Evolutionary conservation across 495 filamentous ascomycete species (phyloP).

Genomic region (Aspergillus leporis): DNA sequence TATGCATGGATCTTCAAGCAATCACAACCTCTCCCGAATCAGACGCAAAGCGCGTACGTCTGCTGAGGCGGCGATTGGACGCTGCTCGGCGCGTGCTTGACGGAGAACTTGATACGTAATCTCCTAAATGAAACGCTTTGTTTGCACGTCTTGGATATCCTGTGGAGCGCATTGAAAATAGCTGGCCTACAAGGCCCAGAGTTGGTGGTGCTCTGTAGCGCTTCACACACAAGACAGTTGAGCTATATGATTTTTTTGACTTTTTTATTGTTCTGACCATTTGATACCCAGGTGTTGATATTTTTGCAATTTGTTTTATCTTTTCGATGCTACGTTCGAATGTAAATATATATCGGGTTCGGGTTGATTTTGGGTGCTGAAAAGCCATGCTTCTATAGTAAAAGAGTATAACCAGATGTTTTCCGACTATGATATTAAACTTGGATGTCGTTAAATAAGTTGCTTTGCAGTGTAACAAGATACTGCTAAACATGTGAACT

Average conservation of each 20-base stretch:
- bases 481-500: too few species aligned
- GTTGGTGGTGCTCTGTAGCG: slow-evolving; percentile 16
- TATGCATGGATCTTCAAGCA: slow-evolving; percentile 66
- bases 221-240: background rate
- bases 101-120: slow-evolving; percentile 51
- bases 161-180: background rate
- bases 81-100: slow-evolving; percentile 71
- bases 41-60: slow-evolving; percentile 58
- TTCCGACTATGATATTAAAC: too few species aligned
- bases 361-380: slow-evolving; percentile 11
- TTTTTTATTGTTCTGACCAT: background rate
- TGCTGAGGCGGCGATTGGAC: slow-evolving; percentile 69
- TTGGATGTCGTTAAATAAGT: too few species aligned
- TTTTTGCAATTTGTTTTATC: slow-evolving; percentile 1
- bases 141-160: slow-evolving; percentile 7
- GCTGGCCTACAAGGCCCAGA: background rate
- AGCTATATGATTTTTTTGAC: slow-evolving; percentile 1
- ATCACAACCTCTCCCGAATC: slow-evolving; percentile 44
- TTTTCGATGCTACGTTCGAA: slow-evolving; percentile 2
- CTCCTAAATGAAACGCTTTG: slow-evolving; percentile 2
- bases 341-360: slow-evolving; percentile 9
- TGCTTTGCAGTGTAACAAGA: too few species aligned
- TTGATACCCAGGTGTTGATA: slow-evolving; percentile 17
- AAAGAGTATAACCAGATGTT: too few species aligned
- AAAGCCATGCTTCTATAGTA: background rate